These are phyloP conservation scores for Neofusicoccum parvum DNA, from an alignment of 2,329 filamentous ascomycete genomes.

Conservation along the genomic window DNA sequence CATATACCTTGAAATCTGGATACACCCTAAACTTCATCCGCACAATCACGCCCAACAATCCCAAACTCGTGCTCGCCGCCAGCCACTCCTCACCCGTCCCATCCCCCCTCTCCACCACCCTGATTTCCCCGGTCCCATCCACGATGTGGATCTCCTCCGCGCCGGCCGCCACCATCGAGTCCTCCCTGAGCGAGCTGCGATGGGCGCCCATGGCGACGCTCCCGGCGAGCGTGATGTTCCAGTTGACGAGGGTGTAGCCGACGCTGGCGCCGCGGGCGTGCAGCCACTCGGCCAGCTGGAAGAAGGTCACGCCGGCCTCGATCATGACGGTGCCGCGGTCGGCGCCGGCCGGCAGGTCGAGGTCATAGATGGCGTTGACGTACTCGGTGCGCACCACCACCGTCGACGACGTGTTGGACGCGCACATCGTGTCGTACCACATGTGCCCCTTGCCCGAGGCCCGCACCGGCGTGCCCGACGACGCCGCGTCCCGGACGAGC, in stretches of 20 bases:
- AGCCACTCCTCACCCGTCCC: conserved; percentile 53
- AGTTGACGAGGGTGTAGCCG: conserved; percentile 56
- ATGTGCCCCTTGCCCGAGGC: conserved; percentile 55
- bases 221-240: conserved; percentile 57
- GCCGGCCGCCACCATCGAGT: conserved; percentile 55
- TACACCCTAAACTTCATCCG: conserved; percentile 54
- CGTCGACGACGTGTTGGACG: conserved; percentile 47
- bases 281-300: conserved; percentile 52
- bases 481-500: conserved; percentile 46
- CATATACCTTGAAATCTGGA: conserved; percentile 55
- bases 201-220: conserved; percentile 58
- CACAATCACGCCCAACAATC: conserved; percentile 52
- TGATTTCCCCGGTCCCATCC: conserved; percentile 50
- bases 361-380: conserved; percentile 49
- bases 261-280: conserved; percentile 51
- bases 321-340: conserved; percentile 50
- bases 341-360: conserved; percentile 37
- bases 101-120: conserved; percentile 44
- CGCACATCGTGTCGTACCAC: conserved; percentile 59
- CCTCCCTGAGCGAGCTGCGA: conserved; percentile 51
- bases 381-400: conserved; percentile 52
- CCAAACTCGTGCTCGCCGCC: conserved; percentile 55
- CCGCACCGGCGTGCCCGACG: conserved; percentile 46
- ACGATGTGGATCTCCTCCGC: conserved; percentile 54
- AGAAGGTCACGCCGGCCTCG: conserved; percentile 55